Base-by-base conservation (phyloP, 805 yeast species). In the Hanseniaspora thailandica region DNA sequence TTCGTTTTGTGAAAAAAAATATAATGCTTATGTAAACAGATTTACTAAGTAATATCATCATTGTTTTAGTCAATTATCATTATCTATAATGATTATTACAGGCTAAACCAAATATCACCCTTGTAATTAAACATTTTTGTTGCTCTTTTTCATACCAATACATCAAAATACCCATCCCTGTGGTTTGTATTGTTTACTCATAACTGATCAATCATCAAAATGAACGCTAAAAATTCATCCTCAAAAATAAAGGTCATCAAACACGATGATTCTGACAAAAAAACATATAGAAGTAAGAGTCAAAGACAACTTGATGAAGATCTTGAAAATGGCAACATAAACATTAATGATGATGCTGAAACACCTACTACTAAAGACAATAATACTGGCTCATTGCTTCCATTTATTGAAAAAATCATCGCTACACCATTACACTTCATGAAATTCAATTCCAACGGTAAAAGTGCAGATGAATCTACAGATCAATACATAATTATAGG, bases 321-420 rank as follows among this genome's bases (percentile, higher is more conserved):
- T 22, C 5, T 22, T 10, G 15, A 28, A 8, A n/a, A 30, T 12
- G n/a, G 17, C 15, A 20, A 26, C 2, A n/a, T 15, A 26, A 26
- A 36, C 6, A 36, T 36, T n/a, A 36, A n/a, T n/a, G 45, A 41
- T n/a, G 45, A 41, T 9, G 1, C 20, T 25, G 45, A 41, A 26
- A 25, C 10, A 15, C 17, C 45, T 25, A 41, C n/a, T 10, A 12
- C 15, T 3, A n/a, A 17, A 25, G 33, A 36, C 31, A 26, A 17
- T n/a, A 34, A 26, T 10, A 25, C 40, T 25, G 15, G 43, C 4
- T 35, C 49, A 4, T 25, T 50, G 12, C 19, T 41, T 9, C 54
- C 54, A 4, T 50, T 50, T 35, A 43, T 50, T 34, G 54, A 50
- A 34, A 50, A 50, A 22, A 41, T 50, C 13, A 50, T 50, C 6